Evolutionary conservation across 108 stramenopile species (phyloP), one percentile per base, ranked within the genome.

Genomic region (Stephanodiscus triporus): DNA sequence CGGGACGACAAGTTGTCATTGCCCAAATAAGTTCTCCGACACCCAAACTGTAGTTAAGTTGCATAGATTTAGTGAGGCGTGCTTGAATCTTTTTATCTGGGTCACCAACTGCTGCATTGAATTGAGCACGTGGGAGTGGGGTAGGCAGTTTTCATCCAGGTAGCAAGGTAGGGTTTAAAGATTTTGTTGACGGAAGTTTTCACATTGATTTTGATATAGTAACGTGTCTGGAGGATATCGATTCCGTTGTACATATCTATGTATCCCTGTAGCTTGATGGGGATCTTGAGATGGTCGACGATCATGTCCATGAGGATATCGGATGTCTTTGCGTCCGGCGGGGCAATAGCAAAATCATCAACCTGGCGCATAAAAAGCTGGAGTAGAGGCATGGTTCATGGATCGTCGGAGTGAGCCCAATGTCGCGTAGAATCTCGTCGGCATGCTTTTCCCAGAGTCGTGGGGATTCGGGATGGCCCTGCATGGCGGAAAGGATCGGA

Each of bases 351-450:
- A 48, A 72, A 72, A 38, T 72, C 61, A 63, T 72, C 71, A 63
- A 72, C 71, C 43, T 34, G 32, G 2, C 32, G 32, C 32, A 34
- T 34, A 34, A 34, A 34, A 4, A 34, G 58, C 58, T 6, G 38
- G 70, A 60, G 34, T 60, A 37, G 30, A 71, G 27, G 3, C 61
- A 72, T 8, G 71, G 60, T 63, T 64, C 71, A 54, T 72, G 71
- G 1, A 48, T 38, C 1, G 60, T 29, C 29, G 68, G 50, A 22
- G 14, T 20, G 56, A 37, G 53, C 6, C 68, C 26, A 27, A 23
- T 13, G 32, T 22, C 66, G 17, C 43, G 10, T n/a, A 67, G 43
- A 20, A 67, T 67, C n/a, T 23, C n/a, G 27, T 67, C 66, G 9
- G 34, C 34, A 67, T 48, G 43, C 8, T 67, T 67, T 38, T 67